phyloP scores from a whole-genome alignment of 169 alveolate species.

The Cryptosporidium sp. region DNA sequence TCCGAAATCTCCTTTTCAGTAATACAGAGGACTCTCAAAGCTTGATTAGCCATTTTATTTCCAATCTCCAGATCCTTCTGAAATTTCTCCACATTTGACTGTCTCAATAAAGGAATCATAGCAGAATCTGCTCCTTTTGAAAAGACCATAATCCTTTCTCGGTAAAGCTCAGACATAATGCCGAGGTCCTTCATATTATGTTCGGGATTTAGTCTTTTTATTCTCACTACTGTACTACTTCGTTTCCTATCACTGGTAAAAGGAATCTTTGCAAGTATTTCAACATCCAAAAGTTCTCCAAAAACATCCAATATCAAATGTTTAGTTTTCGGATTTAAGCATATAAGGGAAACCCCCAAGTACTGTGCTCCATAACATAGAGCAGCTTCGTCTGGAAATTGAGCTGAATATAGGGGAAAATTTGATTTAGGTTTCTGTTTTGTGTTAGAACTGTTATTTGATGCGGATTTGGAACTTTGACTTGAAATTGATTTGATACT shows the following conservation, averaged over 20 bases:
- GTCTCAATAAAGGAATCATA: conserved; percentile 84
- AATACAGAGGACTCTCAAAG: conserved; percentile 91
- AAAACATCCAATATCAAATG: conserved; percentile 80
- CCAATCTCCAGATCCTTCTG: conserved; percentile 78
- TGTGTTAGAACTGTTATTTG: neutral
- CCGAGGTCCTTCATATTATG: conserved; percentile 1
- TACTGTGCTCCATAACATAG: conserved; percentile 84
- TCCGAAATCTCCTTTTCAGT: conserved; percentile 90
- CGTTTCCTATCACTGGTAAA: conserved; percentile 84
- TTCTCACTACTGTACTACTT: conserved; percentile 83
- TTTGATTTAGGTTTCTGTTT: neutral
- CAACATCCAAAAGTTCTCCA: conserved; percentile 81
- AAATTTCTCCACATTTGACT: conserved; percentile 78
- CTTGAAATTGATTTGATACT: neutral
- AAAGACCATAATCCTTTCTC: conserved; percentile 80
- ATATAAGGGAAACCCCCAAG: conserved; percentile 80
- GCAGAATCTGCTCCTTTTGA: conserved; percentile 95
- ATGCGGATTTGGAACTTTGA: neutral
- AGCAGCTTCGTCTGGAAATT: conserved; percentile 90
- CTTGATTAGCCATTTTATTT: conserved; percentile 86
- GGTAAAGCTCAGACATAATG: conserved; percentile 27
- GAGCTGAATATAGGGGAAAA: conserved; percentile 84
- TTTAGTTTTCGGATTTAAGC: conserved; percentile 42
- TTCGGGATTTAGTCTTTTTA: conserved; percentile 77
- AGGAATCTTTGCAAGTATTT: conserved; percentile 84